A percentile compares a stretch with the other conserved stretches of the same genome.
These are phyloP conservation scores for Termitomyces sp. DNA, from an alignment of 768 basidiomycete genomes.

Conservation along the genomic window DNA sequence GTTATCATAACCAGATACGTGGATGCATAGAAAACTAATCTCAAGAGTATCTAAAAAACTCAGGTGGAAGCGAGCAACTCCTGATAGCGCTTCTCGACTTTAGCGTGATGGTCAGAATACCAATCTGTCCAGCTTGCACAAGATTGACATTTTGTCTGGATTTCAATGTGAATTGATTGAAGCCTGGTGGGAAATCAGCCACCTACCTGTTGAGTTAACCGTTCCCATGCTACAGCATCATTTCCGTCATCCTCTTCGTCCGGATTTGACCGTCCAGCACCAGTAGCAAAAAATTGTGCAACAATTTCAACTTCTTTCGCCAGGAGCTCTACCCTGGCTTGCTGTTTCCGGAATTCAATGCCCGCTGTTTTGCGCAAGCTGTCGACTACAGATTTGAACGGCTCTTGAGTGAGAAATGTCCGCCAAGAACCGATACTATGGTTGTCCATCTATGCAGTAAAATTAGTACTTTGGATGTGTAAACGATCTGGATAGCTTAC, in stretches of 20 bases:
- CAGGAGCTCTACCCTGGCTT: conserved; percentile 11
- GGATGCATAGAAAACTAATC: not conserved
- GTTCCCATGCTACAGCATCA: conserved; percentile 46
- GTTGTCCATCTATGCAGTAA: conserved; percentile 52
- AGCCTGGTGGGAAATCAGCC: not conserved
- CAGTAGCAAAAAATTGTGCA: conserved; percentile 51
- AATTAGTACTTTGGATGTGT: not conserved
- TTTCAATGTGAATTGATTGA: conserved; percentile 1
- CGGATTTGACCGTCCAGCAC: conserved; percentile 26
- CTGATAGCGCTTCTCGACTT: conserved; percentile 41
- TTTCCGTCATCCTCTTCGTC: conserved; percentile 40
- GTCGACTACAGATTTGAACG: conserved; percentile 39
- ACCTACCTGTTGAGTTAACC: conserved; percentile 44
- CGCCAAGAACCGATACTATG: conserved; percentile 54
- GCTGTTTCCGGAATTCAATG: conserved; percentile 47
- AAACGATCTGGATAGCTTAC: conserved; percentile 27
- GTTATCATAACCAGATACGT: conserved; percentile 1
- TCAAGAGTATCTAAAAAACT: not conserved
- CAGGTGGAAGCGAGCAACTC: conserved; percentile 15
- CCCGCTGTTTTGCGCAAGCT: conserved; percentile 44
- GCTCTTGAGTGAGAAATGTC: conserved; percentile 28
- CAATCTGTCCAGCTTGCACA: conserved; percentile 48
- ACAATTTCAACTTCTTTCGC: conserved; percentile 46
- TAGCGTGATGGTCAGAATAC: conserved; percentile 40
- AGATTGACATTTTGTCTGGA: conserved; percentile 38